Evolutionary conservation across 148 eudicot species (phyloP).

Genomic region (Camellia lanceoleosa): DNA sequence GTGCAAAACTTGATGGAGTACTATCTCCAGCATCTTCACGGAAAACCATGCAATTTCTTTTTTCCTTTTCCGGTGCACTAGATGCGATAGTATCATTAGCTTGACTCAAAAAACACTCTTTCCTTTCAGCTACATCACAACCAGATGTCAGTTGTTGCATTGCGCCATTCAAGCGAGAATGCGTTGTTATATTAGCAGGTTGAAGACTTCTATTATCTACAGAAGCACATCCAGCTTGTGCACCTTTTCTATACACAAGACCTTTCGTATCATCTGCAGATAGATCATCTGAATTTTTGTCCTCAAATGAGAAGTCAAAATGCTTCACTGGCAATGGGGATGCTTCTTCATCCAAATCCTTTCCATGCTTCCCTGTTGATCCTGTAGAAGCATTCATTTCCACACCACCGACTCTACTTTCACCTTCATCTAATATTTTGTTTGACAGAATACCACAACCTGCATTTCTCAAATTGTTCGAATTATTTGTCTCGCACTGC

Average conservation of each 20-base stretch:
- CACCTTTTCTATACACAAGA: conserved; percentile 11
- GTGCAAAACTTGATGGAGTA: conserved; percentile 69
- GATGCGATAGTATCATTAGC: conserved; percentile 25
- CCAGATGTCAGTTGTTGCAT: conserved; percentile 18
- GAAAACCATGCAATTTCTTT: conserved; percentile 14
- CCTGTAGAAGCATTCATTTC: conserved; percentile 33
- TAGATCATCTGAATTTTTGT: too few relatives aligned
- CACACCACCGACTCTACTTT: conserved; percentile 26
- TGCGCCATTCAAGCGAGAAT: conserved; percentile 15
- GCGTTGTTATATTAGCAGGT: conserved; percentile 9
- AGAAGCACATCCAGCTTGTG: conserved; percentile 24
- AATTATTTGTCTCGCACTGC: conserved; percentile 23
- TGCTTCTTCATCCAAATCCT: conserved; percentile 41
- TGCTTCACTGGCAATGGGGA: conserved; percentile 92
- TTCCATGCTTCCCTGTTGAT: conserved; percentile 29
- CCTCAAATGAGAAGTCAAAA: conserved; percentile 57
- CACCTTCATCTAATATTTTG: conserved; percentile 23
- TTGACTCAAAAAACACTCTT: conserved; percentile 18
- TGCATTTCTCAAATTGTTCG: conserved; percentile 27
- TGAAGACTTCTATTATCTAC: conserved; percentile 20
- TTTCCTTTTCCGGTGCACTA: conserved; percentile 15
- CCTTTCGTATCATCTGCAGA: too few relatives aligned
- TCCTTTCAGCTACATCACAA: conserved; percentile 20
- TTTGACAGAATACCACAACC: conserved; percentile 19
- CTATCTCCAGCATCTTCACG: conserved; percentile 28